Evolutionary conservation across 2,329 filamentous ascomycete species (phyloP), one percentile per base, ranked within the genome.

Genomic region (Dichotomopilus funicola): DNA sequence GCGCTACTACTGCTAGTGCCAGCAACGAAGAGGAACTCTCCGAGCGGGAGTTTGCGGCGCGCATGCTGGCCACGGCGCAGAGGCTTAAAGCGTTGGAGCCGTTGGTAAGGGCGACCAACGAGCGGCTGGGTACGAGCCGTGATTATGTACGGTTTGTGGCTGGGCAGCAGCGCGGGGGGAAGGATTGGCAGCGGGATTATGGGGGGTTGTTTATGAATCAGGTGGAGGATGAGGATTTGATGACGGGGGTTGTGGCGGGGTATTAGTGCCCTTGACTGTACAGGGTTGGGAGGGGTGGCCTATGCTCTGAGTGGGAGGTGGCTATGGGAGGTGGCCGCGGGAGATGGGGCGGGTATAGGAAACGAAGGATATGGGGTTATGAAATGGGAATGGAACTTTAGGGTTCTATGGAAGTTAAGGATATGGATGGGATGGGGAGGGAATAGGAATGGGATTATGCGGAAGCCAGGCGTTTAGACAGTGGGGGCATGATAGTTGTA

Each of bases 171-270:
- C 76, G 73, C 62, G 71, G 73, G 19, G 74, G 80, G 42, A 77
- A 78, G 62, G 74, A 77, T 0, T 65, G 65, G 2, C 60, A 63
- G 45, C 49, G 66, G 69, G 50, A 64, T 6, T 54, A 56, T 13
- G 48, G 66, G 2, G 64, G 67, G 2, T 55, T 71, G 33, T 80
- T 79, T 56, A 74, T 79, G 33, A 66, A 70, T 10, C 70, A 75
- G 49, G 70, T 81, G 40, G 79, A 82, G 53, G 80, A 84, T n/a
- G 81, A 84, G 65, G 81, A 84, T 59, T 66, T 84, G 31, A 84
- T 84, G 81, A 76, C 74, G 10, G 79, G 74, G 12, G 53, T 72
- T 3, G 48, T 67, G 33, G 49, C 59, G 11, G 59, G 56, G 8
- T 50, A 33, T 13, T 63, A 49, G 19, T n/a, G n/a, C n/a, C n/a